Evolutionary conservation across 768 basidiomycete species (phyloP), one percentile per base, ranked within the genome.

Genomic region (Clitopilus passeckerianus): DNA sequence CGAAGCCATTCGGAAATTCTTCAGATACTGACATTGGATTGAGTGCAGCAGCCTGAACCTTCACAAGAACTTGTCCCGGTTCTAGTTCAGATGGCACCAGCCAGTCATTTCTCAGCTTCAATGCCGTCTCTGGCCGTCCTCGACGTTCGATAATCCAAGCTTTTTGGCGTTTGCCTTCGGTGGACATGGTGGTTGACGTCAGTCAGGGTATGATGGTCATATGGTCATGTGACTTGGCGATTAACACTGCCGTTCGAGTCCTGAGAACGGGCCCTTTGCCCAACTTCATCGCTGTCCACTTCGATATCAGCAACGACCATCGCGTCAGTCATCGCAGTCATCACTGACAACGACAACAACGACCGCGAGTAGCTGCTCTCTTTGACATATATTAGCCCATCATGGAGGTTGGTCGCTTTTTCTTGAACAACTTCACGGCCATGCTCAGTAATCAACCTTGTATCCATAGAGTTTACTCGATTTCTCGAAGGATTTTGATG

Each of bases 401-500:
- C 66, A 84, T 84, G 82, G 82, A 84, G 78, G 82, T 78, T 56
- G 22, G 72, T 68, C 30, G 24, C 37, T n/a, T 56, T 59, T 61
- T 18, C 37, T 54, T 18, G 4, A 50, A 54, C 20, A 46, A 24
- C 59, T 52, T 62, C 35, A 63, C 55, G 54, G 52, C 35, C 57
- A 34, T 22, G 54, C 53, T 67, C n/a, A 66, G 71, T 59, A 71
- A 59, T 63, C 60, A 66, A 61, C 64, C 57, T 54, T 57, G 24
- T 55, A 20, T 59, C 58, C 61, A 44, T 63, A 97, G 95, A 86
- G 80, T 73, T 82, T 97, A 67, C 89, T 97, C 71, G 94, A 97
- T 83, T 94, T 95, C 80, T 88, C 88, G 66, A 85, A 84, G 68
- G 94, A 96, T 68, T 92, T 98, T 75, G 95, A 98, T 82, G 87